Base-by-base conservation (phyloP, 2,329 filamentous ascomycete species). In the Pyrenophora teres region DNA sequence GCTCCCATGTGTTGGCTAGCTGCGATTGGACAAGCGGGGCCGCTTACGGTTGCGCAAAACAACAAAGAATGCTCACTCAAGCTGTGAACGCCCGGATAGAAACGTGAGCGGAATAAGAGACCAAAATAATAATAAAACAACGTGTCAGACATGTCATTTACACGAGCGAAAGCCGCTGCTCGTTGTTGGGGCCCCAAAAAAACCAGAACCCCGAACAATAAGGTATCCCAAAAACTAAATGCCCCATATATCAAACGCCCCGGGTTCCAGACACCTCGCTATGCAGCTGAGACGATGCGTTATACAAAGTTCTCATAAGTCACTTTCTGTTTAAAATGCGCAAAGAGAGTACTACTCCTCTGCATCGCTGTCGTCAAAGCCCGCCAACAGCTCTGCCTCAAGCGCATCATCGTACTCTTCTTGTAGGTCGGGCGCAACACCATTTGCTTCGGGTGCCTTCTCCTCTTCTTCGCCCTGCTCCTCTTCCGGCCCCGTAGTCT, bases 391-490 rank as follows among this genome's bases (percentile, higher is more conserved):
- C 74, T 75, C 74, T 2, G 70, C 74, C 23, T 73, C 69, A 10
- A 69, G 57, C 8, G 54, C 70, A n/a, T 83, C 81, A 69, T 87
- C 86, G 42, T 87, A 71, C 9, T 86, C 69, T 9, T 62, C 61
- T 19, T 69, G 79, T 46, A 82, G 81, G 25, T 73, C 74, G 2
- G 68, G 53, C 50, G 54, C 60, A 58, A 60, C 61, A 19, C 59
- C 70, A 15, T 64, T 68, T 19, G 59, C 60, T 44, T 66, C 72
- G 8, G 62, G 62, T 12, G 70, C 63, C 43, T 77, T 78, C 25
- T 76, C 74, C n/a, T 74, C 75, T 21, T 78, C 78, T 6, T 78
- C 78, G 19, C 62, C 66, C 15, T 71, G 67, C 4, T 70, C 73
- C 51, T 76, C 74, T 51, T 75, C 72, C 6, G 69, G 66, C 6